A percentile compares a stretch with the other conserved stretches of the same genome.
phyloP scores from a whole-genome alignment of 2,329 filamentous ascomycete species.

The Tolypocladium nubicola region DNA sequence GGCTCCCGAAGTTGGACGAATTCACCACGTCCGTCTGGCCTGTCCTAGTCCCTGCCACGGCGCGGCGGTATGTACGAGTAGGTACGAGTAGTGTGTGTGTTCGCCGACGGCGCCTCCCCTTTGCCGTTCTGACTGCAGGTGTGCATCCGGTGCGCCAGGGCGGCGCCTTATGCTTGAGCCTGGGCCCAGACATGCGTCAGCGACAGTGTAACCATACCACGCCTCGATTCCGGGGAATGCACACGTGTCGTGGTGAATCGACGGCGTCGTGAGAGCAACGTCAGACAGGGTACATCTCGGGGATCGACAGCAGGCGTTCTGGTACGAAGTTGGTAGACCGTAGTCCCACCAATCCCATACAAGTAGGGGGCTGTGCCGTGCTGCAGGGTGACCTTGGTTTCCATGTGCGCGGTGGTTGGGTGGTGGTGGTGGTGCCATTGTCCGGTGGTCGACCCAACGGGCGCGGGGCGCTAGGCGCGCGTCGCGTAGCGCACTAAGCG shows the following conservation, averaged over 20 bases:
- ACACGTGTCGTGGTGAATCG: constrained; percentile 1
- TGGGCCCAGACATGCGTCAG: background rate
- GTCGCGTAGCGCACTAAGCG: constrained; percentile 4
- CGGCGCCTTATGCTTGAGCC: background rate
- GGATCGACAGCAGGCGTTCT: background rate
- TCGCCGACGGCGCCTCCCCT: background rate
- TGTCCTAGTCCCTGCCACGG: background rate
- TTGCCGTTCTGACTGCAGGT: background rate
- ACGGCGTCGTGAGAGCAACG: background rate
- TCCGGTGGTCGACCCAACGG: background rate
- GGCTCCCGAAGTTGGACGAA: background rate
- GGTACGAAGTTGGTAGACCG: background rate
- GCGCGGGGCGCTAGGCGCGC: background rate
- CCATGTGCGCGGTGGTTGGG: background rate
- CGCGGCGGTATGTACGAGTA: background rate
- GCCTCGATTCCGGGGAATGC: constrained; percentile 1
- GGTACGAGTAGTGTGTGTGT: background rate
- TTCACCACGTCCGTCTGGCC: background rate
- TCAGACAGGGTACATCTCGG: background rate
- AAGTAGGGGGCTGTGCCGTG: background rate
- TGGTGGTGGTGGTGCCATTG: background rate
- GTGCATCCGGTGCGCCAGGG: background rate
- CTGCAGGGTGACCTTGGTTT: background rate
- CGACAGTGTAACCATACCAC: background rate
- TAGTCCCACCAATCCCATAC: background rate